Evolutionary conservation across 768 basidiomycete genomes (phyloP), one percentile per base, ranked within the genome.

Genomic region (Tricholoma terreum): DNA sequence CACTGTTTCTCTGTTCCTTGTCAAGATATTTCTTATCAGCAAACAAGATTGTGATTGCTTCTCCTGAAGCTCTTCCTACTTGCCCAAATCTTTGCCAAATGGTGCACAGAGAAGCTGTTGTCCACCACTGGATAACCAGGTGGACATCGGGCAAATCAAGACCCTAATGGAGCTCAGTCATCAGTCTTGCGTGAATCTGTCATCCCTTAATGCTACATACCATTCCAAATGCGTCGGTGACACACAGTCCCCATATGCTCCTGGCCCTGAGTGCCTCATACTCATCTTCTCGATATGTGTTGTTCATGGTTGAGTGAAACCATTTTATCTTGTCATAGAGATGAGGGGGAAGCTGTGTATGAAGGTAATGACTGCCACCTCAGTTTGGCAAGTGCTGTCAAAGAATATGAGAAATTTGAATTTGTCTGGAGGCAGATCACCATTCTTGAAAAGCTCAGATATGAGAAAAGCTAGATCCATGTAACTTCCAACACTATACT

Each of bases 31-130:
- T 67, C 52, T 62, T 66, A 42, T 74, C 69, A 7, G 64, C 64
- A 43, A 74, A 59, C 15, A 73, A 27, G 9, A 73, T 53, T 1
- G 61, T 66, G 3, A 57, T 67, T 7, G 52, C 72, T n/a, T 49
- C 54, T 6, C 51, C 56, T 17, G 7, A 30, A 34, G 56, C 62
- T 6, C 64, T 50, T 34, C 60, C 74, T 0, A 60, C 73, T n/a
- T 64, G 67, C 1, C 76, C 74, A 52, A 74, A 67, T 2, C 68
- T 56, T 56, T 77, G 75, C 72, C 69, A 71, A 1, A 76, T 54
- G 0, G 66, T 65, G 3, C 62, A 58, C 6, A 74, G 34, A 30
- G 55, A 52, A 52, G 65, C 67, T 6, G 64, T 65, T 0, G 59
- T 67, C 19, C 54, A 50, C 61, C 62, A 77, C 54, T 76, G 76